Evolutionary conservation across 495 filamentous ascomycete species (phyloP).

Genomic region (Aspergillus indologenus): DNA sequence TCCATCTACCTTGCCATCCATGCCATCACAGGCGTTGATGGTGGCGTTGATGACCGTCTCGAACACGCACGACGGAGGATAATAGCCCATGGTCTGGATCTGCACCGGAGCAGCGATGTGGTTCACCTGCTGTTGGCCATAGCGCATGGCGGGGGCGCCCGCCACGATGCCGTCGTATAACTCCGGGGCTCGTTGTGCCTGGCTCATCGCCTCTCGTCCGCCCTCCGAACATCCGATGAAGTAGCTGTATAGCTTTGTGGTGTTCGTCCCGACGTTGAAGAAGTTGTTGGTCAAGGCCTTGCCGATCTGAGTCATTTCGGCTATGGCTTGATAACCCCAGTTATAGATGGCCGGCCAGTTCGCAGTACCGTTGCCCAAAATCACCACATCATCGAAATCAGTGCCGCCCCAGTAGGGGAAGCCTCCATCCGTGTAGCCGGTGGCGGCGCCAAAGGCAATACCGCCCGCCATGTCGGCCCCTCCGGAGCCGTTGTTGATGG

Average conservation of each 20-base stretch:
- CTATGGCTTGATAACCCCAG: constrained; percentile 39
- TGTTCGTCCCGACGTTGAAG: constrained; percentile 17
- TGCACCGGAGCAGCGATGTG: too few species aligned
- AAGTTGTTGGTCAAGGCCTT: constrained; percentile 35
- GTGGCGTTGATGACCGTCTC: too few species aligned
- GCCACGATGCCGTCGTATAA: constrained; percentile 43
- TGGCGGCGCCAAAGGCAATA: constrained; percentile 41
- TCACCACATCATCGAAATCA: constrained; percentile 28
- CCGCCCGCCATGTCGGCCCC: constrained; percentile 30
- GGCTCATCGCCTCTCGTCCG: constrained; percentile 45
- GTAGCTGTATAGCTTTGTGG: constrained; percentile 45
- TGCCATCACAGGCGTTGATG: constrained; percentile 37
- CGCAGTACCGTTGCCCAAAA: constrained; percentile 40
- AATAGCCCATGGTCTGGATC: too few species aligned
- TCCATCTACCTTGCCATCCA: constrained; percentile 47
- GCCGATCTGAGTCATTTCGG: constrained; percentile 19
- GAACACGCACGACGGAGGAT: too few species aligned
- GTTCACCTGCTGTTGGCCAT: constrained; percentile 37
- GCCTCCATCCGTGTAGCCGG: constrained; percentile 44
- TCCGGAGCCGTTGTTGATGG: constrained; percentile 38
- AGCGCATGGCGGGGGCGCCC: constrained; percentile 50
- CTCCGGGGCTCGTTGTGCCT: constrained; percentile 45
- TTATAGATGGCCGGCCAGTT: constrained; percentile 41
- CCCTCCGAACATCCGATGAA: constrained; percentile 52
- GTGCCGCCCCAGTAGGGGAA: constrained; percentile 35